Conservation (phyloP, 495 filamentous ascomycete species). For the Penicillium dipodomyicola region DNA sequence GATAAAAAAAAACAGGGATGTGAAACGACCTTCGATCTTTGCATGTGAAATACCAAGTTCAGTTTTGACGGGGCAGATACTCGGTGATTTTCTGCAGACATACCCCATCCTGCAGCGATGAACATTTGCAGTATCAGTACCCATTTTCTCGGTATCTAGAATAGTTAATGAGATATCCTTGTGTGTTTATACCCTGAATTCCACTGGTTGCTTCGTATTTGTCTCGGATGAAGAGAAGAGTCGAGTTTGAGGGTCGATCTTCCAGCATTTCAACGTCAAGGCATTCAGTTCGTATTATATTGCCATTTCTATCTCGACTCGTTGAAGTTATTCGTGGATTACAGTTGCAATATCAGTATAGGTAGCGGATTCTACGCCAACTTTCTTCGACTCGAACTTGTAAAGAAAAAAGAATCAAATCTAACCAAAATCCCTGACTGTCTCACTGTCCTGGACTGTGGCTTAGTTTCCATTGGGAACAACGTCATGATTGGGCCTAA, state of each 20-base stretch:
- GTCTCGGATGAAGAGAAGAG: not conserved
- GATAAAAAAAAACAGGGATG: slow-evolving; percentile 31
- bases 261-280: not conserved
- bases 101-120: not conserved
- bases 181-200: not conserved
- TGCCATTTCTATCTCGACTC: not conserved
- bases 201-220: not conserved
- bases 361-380: slow-evolving; percentile 46
- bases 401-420: not conserved
- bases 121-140: not conserved
- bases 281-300: not conserved
- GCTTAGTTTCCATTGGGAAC: slow-evolving; percentile 43
- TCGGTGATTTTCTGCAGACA: not conserved
- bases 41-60: slow-evolving; percentile 16
- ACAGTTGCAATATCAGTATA: slow-evolving; percentile 16
- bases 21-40: slow-evolving; percentile 22
- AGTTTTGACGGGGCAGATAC: slow-evolving; percentile 18
- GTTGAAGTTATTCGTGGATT: not conserved
- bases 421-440: slow-evolving; percentile 6
- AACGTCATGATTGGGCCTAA: slow-evolving; percentile 43
- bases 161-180: slow-evolving; percentile 12
- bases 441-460: slow-evolving; percentile 44
- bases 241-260: not conserved
- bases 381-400: slow-evolving; percentile 32
- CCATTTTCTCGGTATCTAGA: slow-evolving; percentile 3